Base-by-base conservation (phyloP, 164 flowering plant genomes). In the Brasenia schreberi region DNA sequence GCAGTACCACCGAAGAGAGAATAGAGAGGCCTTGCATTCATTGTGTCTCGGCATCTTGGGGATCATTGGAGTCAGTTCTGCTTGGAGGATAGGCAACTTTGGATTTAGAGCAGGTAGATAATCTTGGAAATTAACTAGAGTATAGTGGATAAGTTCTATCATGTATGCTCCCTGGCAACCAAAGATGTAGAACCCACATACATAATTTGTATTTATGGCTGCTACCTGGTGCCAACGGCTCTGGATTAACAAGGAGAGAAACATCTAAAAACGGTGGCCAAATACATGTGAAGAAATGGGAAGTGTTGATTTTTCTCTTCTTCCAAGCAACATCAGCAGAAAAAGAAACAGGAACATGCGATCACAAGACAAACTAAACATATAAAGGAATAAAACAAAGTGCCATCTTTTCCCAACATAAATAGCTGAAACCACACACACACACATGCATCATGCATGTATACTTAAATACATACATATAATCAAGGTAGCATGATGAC, bases 141-240 rank as follows among this genome's bases (percentile, higher is more conserved):
- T 33, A 33, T 33, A 33, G 39, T 33, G 39, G 39, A 33, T 33
- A 33, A 33, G 39, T 33, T 33, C 39, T 33, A 4, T 33, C 2
- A 33, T 33, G 39, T 33, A 33, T 33, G 39, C 39, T 33, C 39
- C 39, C 56, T 9, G 12, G 56, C 7, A 3, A 3, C 56, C 7
- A 49, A 49, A 49, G 10, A 49, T 49, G 1, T 9, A 9, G 9
- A 9, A 49, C 56, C 56, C 16, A 14, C 10, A 49, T 72, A 97
- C 98, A 16, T 95, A 81, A 65, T 85, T 74, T 92, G 90, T 73
- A 78, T 90, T 85, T 80, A 90, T 87, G 72, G 84, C 9, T 90
- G 84, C 69, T 87, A 94, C 65, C 81, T 86, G 63, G 90, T 81
- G 63, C 98, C 98, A 44, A 92, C 60, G 60, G 83, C 88, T 76